Base-by-base conservation (phyloP, 1,284 basidiomycete species). In the Rhodotorula sp. region DNA sequence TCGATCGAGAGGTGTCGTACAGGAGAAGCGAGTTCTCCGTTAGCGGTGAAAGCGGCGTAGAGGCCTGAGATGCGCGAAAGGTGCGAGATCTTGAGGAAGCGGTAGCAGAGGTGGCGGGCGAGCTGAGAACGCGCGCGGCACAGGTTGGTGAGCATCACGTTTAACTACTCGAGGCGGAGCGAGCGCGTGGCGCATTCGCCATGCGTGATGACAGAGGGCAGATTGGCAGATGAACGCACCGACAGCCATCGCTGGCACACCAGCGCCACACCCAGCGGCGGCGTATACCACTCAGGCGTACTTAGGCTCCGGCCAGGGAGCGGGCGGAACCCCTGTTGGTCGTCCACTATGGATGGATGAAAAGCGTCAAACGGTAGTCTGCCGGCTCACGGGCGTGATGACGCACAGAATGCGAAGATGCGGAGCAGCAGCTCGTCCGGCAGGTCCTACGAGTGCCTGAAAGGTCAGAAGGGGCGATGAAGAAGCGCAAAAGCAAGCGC, bases 351-450 rank as follows among this genome's bases (percentile, higher is more conserved):
- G 25, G 13, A 15, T 19, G 9, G 6, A 9, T 9, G 12, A 3
- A 1, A 36, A 5, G 3, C 17, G n/a, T 15, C 9, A 27, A 3
- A 56, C 46, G 48, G 53, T 39, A 17, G 6, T 37, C 27, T 17
- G 48, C 6, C 6, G n/a, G n/a, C 10, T 32, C 55, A 32, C 19
- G n/a, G 12, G 34, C 25, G 21, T 12, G 29, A 25, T 21, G 37
- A 58, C 71, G 48, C 12, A 69, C 71, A 48, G 3, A 65, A 50
- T 12, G 64, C 21, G 50, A 74, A 71, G 50, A 74, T 64, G 53
- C 66, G 62, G 12, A 69, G 57, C 12, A 74, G 51, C 0, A 74
- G 61, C 55, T 74, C 73, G 61, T 74, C 70, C 5, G 73, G 73
- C 1, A 74, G 54, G 44, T 69, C 73, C 66, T 72, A 32, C 27